Percentiles rank a stretch among this genome's conserved stretches.
These are phyloP conservation scores for Trichosporon asahii DNA, from an alignment of 1,284 basidiomycete species.

Conservation along the genomic window DNA sequence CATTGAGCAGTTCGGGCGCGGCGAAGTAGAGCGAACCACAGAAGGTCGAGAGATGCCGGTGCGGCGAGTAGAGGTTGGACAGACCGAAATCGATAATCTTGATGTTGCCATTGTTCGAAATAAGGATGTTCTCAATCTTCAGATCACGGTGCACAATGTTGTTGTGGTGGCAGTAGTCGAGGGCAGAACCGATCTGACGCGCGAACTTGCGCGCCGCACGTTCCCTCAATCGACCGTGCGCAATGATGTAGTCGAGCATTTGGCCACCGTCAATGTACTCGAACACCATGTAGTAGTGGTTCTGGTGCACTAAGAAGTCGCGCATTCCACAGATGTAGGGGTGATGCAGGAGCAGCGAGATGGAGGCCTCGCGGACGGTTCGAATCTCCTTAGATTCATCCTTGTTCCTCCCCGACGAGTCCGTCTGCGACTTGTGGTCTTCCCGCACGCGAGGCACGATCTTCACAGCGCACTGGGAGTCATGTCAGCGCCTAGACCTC, in stretches of 20 bases:
- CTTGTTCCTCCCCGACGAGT: slow-evolving; percentile 61
- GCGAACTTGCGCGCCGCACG: slow-evolving; percentile 95
- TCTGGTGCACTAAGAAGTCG: slow-evolving; percentile 91
- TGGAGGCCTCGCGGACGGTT: slow-evolving; percentile 89
- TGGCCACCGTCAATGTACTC: slow-evolving; percentile 99
- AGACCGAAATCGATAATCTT: slow-evolving; percentile 99
- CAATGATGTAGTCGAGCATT: slow-evolving; percentile 99
- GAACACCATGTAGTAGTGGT: slow-evolving; percentile 99
- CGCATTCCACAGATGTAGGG: slow-evolving; percentile 99
- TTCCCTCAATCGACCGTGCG: slow-evolving; percentile 92
- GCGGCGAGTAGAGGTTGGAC: slow-evolving; percentile 92
- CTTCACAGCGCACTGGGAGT: slow-evolving; percentile 84
- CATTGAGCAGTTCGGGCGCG: slow-evolving; percentile 93
- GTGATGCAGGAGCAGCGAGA: slow-evolving; percentile 91
- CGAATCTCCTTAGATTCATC: slow-evolving; percentile 95
- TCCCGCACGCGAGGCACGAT: slow-evolving; percentile 78
- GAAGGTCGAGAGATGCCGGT: slow-evolving; percentile 81
- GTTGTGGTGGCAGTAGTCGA: slow-evolving; percentile 96
- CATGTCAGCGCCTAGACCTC: not conserved
- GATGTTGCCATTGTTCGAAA: slow-evolving; percentile 97
- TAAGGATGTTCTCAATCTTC: slow-evolving; percentile 99
- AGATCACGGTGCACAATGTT: slow-evolving; percentile 95
- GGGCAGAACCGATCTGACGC: slow-evolving; percentile 88
- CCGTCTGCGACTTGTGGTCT: slow-evolving; percentile 37
- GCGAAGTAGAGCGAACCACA: slow-evolving; percentile 98